These are phyloP conservation scores for Senna siamea DNA, from an alignment of 306 rosid genomes.

Conservation along the genomic window DNA sequence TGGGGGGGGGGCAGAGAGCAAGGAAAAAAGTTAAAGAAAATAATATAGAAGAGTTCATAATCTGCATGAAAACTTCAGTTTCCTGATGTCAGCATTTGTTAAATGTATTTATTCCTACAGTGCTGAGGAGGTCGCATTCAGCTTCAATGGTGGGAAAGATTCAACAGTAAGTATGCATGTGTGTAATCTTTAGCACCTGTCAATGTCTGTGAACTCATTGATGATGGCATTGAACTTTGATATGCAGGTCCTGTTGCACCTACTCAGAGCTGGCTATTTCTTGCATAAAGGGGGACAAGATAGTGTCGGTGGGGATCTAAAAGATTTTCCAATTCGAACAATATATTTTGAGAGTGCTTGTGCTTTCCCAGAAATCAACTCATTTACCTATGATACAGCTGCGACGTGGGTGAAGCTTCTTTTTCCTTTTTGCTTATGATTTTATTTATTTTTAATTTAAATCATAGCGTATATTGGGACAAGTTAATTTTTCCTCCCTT, in stretches of 20 bases:
- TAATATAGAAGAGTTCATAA: neutral
- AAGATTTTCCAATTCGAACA: slow-evolving; percentile 79
- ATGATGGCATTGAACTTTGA: slow-evolving; percentile 41
- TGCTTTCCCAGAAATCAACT: slow-evolving; percentile 89
- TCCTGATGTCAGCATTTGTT: slow-evolving; percentile 25
- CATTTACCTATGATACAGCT: slow-evolving; percentile 87
- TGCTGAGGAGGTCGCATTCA: slow-evolving; percentile 88
- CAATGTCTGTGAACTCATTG: slow-evolving; percentile 29
- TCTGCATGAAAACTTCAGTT: neutral
- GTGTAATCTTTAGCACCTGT: slow-evolving; percentile 29
- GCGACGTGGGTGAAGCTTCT: slow-evolving; percentile 63
- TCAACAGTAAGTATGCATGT: slow-evolving; percentile 78
- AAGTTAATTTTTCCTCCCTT: slow-evolving; percentile 18
- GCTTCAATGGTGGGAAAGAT: slow-evolving; percentile 99
- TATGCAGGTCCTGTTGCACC: slow-evolving; percentile 87
- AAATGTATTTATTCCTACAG: slow-evolving; percentile 54
- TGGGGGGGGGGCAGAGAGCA: neutral
- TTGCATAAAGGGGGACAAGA: slow-evolving; percentile 71
- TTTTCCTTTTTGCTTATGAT: slow-evolving; percentile 12
- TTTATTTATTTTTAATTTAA: neutral
- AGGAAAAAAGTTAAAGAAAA: neutral
- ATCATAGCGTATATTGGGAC: neutral
- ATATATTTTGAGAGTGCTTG: slow-evolving; percentile 85
- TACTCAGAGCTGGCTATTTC: slow-evolving; percentile 94
- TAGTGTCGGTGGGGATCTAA: slow-evolving; percentile 57